phyloP scores from a whole-genome alignment of 2,329 filamentous ascomycete species.

The Pyricularia grisea region DNA sequence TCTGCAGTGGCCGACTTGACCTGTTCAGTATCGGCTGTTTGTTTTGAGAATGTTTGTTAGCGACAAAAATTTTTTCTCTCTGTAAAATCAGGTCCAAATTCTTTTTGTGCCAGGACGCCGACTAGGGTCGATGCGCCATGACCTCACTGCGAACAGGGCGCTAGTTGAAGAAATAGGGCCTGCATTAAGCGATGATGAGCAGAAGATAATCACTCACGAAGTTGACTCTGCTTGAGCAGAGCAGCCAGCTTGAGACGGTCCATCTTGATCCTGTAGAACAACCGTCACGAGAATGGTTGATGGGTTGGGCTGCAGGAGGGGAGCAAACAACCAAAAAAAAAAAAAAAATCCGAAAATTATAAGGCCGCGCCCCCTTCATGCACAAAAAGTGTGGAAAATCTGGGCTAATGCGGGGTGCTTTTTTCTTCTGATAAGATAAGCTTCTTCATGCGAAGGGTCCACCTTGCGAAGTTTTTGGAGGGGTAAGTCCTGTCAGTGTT shows the following conservation, averaged over 20 bases:
- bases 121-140: conserved; percentile 9
- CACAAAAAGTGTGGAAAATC: neutral
- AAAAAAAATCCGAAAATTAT: neutral
- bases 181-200: neutral
- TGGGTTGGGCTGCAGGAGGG: conserved; percentile 1
- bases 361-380: neutral
- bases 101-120: neutral
- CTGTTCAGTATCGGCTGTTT: conserved; percentile 72
- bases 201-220: conserved; percentile 54
- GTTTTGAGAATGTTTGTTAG: conserved; percentile 21
- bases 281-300: neutral
- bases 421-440: conserved; percentile 4
- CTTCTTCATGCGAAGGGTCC: neutral
- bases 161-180: neutral
- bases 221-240: conserved; percentile 79
- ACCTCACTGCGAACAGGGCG: conserved; percentile 5
- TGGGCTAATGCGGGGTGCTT: neutral
- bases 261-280: conserved; percentile 35
- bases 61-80: conserved; percentile 4
- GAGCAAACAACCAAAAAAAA: too few relatives aligned
- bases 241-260: conserved; percentile 76
- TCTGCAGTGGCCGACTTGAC: conserved; percentile 85
- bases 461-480: neutral
- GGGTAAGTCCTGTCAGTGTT: neutral
- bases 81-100: conserved; percentile 6